Conservation (phyloP, 176 grass and related monocot genomes). For the Carex littledalei region DNA sequence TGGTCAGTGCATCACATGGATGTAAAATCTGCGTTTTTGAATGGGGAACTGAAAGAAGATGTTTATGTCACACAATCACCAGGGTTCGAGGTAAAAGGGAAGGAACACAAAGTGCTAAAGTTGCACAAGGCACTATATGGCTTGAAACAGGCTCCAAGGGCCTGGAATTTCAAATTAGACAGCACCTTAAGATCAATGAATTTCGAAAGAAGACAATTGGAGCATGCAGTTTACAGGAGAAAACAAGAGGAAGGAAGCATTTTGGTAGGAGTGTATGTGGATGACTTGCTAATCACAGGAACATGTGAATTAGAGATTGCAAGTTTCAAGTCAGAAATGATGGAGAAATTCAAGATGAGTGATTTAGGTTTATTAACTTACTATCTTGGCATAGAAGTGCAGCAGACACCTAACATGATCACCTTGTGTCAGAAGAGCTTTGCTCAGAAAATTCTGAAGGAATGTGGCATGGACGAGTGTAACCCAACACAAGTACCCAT, state of each 20-base stretch:
- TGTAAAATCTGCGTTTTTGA: neutral
- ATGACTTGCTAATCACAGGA: constrained; percentile 1
- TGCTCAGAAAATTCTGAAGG: neutral
- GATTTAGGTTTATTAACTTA: neutral
- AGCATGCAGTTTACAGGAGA: constrained; percentile 1
- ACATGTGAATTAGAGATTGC: neutral
- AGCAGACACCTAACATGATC: neutral
- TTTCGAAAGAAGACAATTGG: neutral
- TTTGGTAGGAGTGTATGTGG: neutral
- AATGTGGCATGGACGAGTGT: neutral
- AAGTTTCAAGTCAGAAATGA: neutral
- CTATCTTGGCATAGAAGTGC: neutral
- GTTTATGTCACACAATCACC: neutral
- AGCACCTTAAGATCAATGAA: neutral
- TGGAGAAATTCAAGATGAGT: neutral
- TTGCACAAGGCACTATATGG: neutral
- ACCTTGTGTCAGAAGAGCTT: neutral
- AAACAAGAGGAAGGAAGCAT: neutral
- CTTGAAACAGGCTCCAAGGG: neutral
- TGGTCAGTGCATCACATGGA: neutral
- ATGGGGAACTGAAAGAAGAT: neutral
- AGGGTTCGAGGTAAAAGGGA: neutral
- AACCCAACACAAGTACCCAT: neutral
- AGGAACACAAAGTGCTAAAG: neutral
- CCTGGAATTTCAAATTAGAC: neutral